These are phyloP conservation scores for Blastomyces gilchristii DNA, from an alignment of 2,329 filamentous ascomycete species.

Conservation along the genomic window DNA sequence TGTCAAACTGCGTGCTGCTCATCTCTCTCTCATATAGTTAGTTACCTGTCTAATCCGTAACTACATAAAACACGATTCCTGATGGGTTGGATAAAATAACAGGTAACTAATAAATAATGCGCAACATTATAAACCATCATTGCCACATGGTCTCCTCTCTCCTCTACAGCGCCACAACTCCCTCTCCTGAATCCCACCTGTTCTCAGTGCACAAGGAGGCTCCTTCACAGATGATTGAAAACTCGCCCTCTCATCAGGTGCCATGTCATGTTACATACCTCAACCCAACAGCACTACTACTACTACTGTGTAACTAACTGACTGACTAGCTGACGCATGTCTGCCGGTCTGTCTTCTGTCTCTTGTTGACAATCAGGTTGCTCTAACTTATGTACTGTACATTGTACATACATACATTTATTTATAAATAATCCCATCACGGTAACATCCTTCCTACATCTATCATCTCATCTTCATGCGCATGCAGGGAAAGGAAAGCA, in stretches of 20 bases:
- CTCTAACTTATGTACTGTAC: no score
- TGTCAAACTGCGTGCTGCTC: no score
- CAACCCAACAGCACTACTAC: not conserved
- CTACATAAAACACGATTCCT: no score
- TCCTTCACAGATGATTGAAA: not conserved
- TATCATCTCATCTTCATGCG: no score
- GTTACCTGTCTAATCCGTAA: no score
- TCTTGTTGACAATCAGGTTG: not conserved
- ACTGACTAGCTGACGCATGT: not conserved
- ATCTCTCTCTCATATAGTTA: no score
- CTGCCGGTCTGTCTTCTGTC: not conserved
- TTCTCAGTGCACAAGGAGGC: not conserved
- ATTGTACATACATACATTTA: no score
- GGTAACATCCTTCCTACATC: not conserved
- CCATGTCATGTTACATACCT: conserved; percentile 1
- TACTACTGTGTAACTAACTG: no score
- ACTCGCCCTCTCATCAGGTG: conserved; percentile 1
- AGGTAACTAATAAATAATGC: no score
- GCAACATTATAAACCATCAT: no score
- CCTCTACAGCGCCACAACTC: not conserved
- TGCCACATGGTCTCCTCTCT: not conserved
- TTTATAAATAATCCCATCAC: not conserved
- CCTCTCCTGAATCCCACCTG: not conserved
- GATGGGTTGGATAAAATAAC: no score
- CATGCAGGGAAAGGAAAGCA: no score